Evolutionary conservation across 345 rosid species (phyloP), one percentile per base, ranked within the genome.

Genomic region (Salix arbutifolia): DNA sequence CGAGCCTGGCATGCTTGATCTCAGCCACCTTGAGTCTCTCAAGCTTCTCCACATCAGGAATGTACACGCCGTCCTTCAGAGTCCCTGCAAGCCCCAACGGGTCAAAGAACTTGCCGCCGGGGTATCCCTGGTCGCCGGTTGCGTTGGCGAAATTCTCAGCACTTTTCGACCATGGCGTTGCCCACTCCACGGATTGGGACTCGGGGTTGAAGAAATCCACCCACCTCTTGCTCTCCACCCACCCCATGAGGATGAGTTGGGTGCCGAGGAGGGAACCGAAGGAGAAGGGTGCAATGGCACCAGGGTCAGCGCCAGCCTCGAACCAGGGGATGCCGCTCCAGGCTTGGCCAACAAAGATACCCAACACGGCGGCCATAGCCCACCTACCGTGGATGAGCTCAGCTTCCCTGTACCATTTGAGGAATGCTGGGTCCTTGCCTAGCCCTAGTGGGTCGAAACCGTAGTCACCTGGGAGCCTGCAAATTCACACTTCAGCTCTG

Each of bases 181-280:
- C 99, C 99, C 99, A 95, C 67, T 95, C 98, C 44, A 95, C 91
- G 0, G 99, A 90, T 64, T 95, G 99, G 0, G 99, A 95, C 50
- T 95, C 88, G 6, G 96, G 99, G 89, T 90, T 87, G 91, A 95
- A 96, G 90, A 96, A 96, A 65, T 96, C 99, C 1, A 93, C 98
- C 99, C 99, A 96, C 11, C 98, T 62, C 81, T 96, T 96, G 92
- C 99, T 91, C 91, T 96, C 99, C 5, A 96, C 99, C 99, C 99
- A 96, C 1, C 98, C 99, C 99, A 96, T 96, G 12, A 96, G 94
- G 44, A 96, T 26, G 76, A 96, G 86, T 40, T 96, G 98, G n/a
- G 98, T 95, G 0, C 99, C 98, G 6, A 93, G 84, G 12, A 95
- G 91, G 2, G 97, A 33, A 0, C 99, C 99, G 71, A 95, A 95